These are phyloP conservation scores for Nicotiana rustica DNA, from an alignment of 305 asterid genomes.

Conservation along the genomic window DNA sequence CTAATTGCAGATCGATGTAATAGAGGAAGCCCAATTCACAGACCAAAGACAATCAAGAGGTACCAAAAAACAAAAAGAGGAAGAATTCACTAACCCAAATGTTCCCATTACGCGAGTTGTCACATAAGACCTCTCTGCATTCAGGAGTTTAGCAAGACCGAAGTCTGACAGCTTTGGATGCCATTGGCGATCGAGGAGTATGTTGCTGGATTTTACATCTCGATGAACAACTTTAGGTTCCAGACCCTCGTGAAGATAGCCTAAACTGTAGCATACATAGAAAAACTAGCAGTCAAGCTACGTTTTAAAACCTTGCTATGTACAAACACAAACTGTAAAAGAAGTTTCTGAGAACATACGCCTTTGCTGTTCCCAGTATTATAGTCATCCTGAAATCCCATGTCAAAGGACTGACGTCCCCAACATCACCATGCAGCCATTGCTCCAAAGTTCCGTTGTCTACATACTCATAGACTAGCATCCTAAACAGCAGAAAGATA, in stretches of 20 bases:
- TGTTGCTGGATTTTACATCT: slow-evolving; percentile 89
- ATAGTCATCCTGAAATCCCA: slow-evolving; percentile 76
- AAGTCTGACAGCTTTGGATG: slow-evolving; percentile 81
- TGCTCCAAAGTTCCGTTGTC: slow-evolving; percentile 82
- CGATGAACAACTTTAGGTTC: slow-evolving; percentile 98
- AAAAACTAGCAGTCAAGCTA: slow-evolving; percentile 25
- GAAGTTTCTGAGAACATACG: slow-evolving; percentile 49
- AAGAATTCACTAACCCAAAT: slow-evolving; percentile 70
- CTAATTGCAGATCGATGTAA: neutral
- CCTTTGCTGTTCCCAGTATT: slow-evolving; percentile 74
- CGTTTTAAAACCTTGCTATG: neutral
- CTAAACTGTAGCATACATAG: slow-evolving; percentile 57
- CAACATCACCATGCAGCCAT: slow-evolving; percentile 87
- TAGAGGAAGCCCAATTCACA: neutral
- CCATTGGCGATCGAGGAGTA: slow-evolving; percentile 76
- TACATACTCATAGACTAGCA: slow-evolving; percentile 83
- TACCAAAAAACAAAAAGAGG: neutral
- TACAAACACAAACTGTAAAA: slow-evolving; percentile 20
- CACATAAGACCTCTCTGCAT: slow-evolving; percentile 72
- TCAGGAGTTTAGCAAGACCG: slow-evolving; percentile 80
- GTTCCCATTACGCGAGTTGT: slow-evolving; percentile 88
- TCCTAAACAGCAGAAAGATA: slow-evolving; percentile 47
- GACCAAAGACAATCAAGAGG: slow-evolving; percentile 24
- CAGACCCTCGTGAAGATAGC: slow-evolving; percentile 82
- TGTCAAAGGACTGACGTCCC: slow-evolving; percentile 74